phyloP scores from a whole-genome alignment of 2,329 filamentous ascomycete species.

The Ascochyta clinopodiicola region DNA sequence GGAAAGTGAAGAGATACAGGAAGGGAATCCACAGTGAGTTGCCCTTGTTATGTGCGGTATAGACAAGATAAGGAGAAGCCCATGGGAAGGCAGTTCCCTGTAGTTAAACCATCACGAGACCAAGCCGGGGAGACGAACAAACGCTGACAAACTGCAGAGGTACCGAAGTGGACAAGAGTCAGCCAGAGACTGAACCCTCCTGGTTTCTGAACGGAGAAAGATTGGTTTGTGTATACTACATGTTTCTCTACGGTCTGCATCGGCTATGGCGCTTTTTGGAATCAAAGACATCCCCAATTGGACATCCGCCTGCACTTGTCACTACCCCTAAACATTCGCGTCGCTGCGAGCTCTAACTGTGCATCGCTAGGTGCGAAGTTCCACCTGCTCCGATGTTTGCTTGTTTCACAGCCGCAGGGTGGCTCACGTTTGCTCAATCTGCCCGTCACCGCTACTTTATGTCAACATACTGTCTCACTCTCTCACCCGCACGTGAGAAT shows the following conservation, averaged over 20 bases:
- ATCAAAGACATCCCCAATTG: conserved; percentile 9
- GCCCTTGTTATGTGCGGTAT: not conserved
- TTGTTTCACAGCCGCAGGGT: not conserved
- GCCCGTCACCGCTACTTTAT: not conserved
- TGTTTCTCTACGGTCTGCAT: conserved; percentile 33
- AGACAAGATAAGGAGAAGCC: not conserved
- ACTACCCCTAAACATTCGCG: not conserved
- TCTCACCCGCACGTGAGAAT: not conserved
- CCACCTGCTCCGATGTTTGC: not conserved
- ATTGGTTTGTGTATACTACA: conserved; percentile 31
- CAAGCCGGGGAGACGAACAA: conserved; percentile 6
- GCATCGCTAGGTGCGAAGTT: not conserved
- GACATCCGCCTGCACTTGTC: not conserved
- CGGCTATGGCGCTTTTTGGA: conserved; percentile 20
- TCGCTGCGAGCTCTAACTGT: not conserved
- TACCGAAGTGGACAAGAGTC: conserved; percentile 85
- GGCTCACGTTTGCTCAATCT: not conserved
- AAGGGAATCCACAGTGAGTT: conserved; percentile 96
- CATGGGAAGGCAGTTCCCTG: no score
- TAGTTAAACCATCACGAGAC: no score
- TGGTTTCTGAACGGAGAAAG: conserved; percentile 69
- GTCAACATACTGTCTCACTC: not conserved
- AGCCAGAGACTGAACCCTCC: conserved; percentile 93
- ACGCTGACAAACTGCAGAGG: conserved; percentile 69
- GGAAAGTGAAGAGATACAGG: conserved; percentile 92